These are phyloP conservation scores for Agrostemma githago DNA, from an alignment of 148 eudicot genomes.

Conservation along the genomic window DNA sequence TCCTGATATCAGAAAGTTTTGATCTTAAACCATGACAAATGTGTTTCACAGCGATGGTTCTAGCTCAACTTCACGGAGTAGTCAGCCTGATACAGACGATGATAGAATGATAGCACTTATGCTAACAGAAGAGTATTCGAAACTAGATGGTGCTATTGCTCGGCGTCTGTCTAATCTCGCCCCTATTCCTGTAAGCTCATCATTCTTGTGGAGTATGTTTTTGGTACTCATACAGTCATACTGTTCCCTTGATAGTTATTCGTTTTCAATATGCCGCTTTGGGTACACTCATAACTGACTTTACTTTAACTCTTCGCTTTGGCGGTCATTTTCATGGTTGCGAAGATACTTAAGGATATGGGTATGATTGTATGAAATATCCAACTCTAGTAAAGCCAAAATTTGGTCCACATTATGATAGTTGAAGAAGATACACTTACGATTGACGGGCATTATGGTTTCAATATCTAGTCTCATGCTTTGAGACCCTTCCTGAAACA, in stretches of 20 bases:
- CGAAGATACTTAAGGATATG: neutral
- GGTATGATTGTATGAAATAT: too few species aligned
- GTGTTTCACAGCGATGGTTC: constrained; percentile 34
- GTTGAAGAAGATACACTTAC: too few species aligned
- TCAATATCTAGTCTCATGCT: neutral
- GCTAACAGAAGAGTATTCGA: constrained; percentile 75
- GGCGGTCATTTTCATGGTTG: neutral
- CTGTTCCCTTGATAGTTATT: neutral
- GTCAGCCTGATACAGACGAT: constrained; percentile 59
- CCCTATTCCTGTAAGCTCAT: constrained; percentile 64
- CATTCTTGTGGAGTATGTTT: neutral
- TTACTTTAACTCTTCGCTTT: too few species aligned
- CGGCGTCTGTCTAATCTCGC: constrained; percentile 68
- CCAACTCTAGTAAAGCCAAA: too few species aligned
- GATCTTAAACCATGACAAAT: constrained; percentile 41
- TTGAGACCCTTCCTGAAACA: neutral
- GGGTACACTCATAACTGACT: too few species aligned
- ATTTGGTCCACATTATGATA: too few species aligned
- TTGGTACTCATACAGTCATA: neutral
- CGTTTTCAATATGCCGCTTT: neutral
- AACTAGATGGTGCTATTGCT: constrained; percentile 64
- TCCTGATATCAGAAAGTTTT: constrained; percentile 13
- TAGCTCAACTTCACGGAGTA: constrained; percentile 68
- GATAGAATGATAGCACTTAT: constrained; percentile 83
- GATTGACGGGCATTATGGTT: neutral